These are phyloP conservation scores for Salvia hispanica DNA, from an alignment of 257 asterid species.

Conservation along the genomic window DNA sequence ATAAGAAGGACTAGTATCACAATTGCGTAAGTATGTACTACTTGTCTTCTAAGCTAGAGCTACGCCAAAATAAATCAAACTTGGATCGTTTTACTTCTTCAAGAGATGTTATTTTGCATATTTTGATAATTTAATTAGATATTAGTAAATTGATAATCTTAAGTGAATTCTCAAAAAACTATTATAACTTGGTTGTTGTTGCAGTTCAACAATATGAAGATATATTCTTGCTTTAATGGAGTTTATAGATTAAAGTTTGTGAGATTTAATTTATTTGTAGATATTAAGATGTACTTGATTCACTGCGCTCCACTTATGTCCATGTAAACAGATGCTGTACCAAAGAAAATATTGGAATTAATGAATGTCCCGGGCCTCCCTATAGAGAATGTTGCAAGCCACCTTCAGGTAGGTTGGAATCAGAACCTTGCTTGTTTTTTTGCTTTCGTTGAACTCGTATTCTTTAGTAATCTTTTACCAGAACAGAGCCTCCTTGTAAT, in stretches of 20 bases:
- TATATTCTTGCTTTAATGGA: background rate
- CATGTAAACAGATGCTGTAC: slow-evolving; percentile 49
- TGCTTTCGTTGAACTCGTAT: too few relatives aligned
- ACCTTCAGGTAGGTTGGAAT: slow-evolving; percentile 34
- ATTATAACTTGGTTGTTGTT: background rate
- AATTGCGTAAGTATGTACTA: too few relatives aligned
- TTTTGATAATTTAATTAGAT: too few relatives aligned
- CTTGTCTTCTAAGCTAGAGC: background rate
- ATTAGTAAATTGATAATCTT: background rate
- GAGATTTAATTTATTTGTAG: background rate
- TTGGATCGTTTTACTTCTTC: too few relatives aligned
- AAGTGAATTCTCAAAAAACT: background rate
- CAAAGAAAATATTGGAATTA: too few relatives aligned
- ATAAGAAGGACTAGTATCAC: too few relatives aligned
- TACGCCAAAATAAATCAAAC: background rate
- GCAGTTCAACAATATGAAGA: background rate
- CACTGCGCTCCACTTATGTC: slow-evolving; percentile 16
- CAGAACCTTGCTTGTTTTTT: background rate
- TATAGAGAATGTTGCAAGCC: slow-evolving; percentile 87
- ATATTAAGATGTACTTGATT: background rate
- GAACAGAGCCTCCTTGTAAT: background rate
- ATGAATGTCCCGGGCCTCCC: slow-evolving; percentile 83
- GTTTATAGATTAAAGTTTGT: background rate
- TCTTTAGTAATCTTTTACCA: background rate
- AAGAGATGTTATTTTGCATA: background rate